Evolutionary conservation across 140 eudicot species (phyloP).

Genomic region (Flaveria floridana): DNA sequence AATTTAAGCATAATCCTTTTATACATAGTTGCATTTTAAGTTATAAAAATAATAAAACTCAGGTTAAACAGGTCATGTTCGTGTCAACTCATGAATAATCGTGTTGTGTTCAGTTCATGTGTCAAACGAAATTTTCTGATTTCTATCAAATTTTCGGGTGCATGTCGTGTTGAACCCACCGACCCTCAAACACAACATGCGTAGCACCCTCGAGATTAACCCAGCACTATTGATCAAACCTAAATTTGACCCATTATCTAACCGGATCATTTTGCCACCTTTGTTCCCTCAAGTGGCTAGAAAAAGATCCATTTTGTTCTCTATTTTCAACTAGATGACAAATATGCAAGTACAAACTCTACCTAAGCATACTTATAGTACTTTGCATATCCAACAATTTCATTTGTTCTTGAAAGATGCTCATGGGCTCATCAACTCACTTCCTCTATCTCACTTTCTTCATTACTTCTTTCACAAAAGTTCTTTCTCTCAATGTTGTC

Average conservation of each 20-base stretch:
- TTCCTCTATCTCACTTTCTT: constrained; percentile 22
- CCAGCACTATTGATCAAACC: background rate
- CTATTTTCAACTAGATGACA: constrained; percentile 25
- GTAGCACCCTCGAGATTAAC: background rate
- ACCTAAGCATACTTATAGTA: constrained; percentile 24
- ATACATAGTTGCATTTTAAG: background rate
- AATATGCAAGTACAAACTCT: constrained; percentile 29
- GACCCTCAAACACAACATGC: background rate
- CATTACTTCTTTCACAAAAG: constrained; percentile 32
- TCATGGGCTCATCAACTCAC: constrained; percentile 36
- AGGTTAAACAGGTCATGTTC: background rate
- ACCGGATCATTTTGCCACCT: background rate
- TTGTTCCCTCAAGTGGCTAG: background rate
- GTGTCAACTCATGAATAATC: background rate
- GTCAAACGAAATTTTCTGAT: background rate
- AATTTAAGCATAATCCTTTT: too few species aligned
- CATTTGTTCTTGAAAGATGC: constrained; percentile 31
- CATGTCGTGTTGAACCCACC: background rate
- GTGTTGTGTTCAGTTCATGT: background rate
- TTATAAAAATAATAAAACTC: too few species aligned
- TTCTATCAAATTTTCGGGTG: background rate
- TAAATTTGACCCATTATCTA: background rate
- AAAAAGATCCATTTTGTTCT: constrained; percentile 23
- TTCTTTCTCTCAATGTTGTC: constrained; percentile 33
- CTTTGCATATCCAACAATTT: constrained; percentile 28